Conservation (phyloP, 106 monocot species). For the Apostasia ramifera region DNA sequence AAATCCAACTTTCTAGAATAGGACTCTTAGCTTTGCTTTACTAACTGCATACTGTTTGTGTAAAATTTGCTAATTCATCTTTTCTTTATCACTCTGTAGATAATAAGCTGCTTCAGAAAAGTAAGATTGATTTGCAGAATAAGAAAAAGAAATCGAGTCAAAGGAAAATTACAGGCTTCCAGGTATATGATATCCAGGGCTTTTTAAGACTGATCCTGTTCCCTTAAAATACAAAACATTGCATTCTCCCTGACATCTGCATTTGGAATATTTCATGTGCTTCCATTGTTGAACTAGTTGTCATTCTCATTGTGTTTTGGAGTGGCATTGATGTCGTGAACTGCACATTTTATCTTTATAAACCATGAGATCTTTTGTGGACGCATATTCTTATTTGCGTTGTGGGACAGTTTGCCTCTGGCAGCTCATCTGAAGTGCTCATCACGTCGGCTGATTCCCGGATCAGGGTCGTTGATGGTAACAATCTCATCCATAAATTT, state of each 20-base stretch:
- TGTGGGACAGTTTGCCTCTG: constrained; percentile 73
- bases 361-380: neutral
- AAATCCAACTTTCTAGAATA: neutral
- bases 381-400: constrained; percentile 6
- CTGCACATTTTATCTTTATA: no score
- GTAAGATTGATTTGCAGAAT: constrained; percentile 59
- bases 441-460: constrained; percentile 93
- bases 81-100: constrained; percentile 30
- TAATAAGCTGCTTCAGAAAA: constrained; percentile 68
- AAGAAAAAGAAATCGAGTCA: constrained; percentile 72
- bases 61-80: neutral
- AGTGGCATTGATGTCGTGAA: no score
- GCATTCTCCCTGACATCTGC: no score
- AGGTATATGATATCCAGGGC: constrained; percentile 30
- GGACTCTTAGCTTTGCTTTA: no score
- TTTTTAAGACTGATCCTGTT: no score
- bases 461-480: constrained; percentile 77
- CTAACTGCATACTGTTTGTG: neutral
- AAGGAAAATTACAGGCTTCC: constrained; percentile 84
- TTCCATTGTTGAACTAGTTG: no score
- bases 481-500: constrained; percentile 79
- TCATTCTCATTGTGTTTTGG: no score
- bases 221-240: no score
- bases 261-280: no score
- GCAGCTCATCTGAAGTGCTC: constrained; percentile 67